Percentiles rank a stretch among this genome's conserved stretches.
Evolutionary conservation across 345 rosid species (phyloP).

Genomic region (Anastatica hierochuntica): DNA sequence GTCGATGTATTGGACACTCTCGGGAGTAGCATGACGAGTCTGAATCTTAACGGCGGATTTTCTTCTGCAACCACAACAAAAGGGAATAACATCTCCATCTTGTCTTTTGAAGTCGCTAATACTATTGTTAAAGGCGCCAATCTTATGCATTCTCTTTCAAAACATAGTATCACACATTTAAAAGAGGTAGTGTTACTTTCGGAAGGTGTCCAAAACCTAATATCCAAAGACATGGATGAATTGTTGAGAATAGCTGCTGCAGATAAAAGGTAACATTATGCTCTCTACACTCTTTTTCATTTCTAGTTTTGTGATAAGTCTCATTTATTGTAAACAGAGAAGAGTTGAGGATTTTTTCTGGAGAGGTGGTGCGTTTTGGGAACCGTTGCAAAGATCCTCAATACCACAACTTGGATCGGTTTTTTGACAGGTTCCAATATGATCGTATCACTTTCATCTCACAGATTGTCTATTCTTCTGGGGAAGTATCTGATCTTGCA

Average conservation of each 20-base stretch:
- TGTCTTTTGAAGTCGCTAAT: conserved; percentile 94
- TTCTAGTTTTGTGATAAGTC: background rate
- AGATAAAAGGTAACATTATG: conserved; percentile 62
- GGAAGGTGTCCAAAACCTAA: conserved; percentile 72
- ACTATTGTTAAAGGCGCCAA: conserved; percentile 90
- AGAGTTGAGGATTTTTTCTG: conserved; percentile 71
- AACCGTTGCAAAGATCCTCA: conserved; percentile 99
- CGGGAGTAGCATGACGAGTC: conserved; percentile 89
- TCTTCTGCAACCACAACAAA: conserved; percentile 67
- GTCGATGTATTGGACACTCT: conserved; percentile 88
- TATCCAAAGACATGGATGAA: conserved; percentile 78
- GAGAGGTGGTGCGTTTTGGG: conserved; percentile 97
- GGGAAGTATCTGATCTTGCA: conserved; percentile 8
- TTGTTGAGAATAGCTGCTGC: conserved; percentile 69
- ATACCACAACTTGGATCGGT: conserved; percentile 91
- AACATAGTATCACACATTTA: conserved; percentile 54
- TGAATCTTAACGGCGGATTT: conserved; percentile 58
- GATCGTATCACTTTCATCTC: conserved; percentile 18
- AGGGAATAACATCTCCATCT: conserved; percentile 69
- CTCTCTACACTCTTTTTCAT: conserved; percentile 10
- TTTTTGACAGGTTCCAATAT: conserved; percentile 58
- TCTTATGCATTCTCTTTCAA: conserved; percentile 83
- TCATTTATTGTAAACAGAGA: conserved; percentile 45
- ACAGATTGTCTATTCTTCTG: conserved; percentile 6
- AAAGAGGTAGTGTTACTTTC: conserved; percentile 86